These are phyloP conservation scores for Xylariales sp. DNA, from an alignment of 2,329 filamentous ascomycete species.

Conservation along the genomic window DNA sequence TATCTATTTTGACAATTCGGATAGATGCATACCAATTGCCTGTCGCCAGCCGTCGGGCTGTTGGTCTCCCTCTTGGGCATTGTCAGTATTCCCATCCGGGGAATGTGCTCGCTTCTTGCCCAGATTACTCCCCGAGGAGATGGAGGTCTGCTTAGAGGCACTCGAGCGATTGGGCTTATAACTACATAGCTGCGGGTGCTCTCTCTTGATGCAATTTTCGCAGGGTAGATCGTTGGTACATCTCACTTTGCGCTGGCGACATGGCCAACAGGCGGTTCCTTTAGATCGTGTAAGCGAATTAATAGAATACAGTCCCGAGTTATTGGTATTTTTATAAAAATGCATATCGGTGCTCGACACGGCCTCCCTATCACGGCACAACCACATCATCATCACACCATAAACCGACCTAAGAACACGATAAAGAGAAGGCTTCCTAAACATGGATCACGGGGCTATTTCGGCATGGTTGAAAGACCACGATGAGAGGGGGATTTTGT, in stretches of 20 bases:
- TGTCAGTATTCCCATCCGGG: constrained; percentile 53
- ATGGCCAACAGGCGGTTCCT: constrained; percentile 76
- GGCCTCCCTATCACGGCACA: neutral
- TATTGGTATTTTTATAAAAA: constrained; percentile 9
- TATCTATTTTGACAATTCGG: neutral
- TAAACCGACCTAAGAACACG: neutral
- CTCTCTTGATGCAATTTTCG: constrained; percentile 75
- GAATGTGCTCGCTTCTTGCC: constrained; percentile 59
- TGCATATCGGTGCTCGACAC: neutral
- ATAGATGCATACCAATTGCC: constrained; percentile 46
- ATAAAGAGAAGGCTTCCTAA: constrained; percentile 7
- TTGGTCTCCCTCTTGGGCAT: constrained; percentile 54
- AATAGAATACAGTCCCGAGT: constrained; percentile 18
- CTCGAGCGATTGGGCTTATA: constrained; percentile 71
- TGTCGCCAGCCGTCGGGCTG: constrained; percentile 50
- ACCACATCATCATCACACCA: neutral
- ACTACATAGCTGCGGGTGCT: constrained; percentile 72
- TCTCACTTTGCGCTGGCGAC: constrained; percentile 75
- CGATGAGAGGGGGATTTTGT: neutral
- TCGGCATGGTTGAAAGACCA: constrained; percentile 8
- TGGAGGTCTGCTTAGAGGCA: constrained; percentile 51
- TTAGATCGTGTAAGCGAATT: constrained; percentile 40
- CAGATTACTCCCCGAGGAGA: constrained; percentile 46
- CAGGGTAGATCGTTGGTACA: constrained; percentile 76
- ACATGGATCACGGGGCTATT: constrained; percentile 13